Conservation (phyloP, 1,284 basidiomycete genomes). For the Lentinus polychrous region DNA sequence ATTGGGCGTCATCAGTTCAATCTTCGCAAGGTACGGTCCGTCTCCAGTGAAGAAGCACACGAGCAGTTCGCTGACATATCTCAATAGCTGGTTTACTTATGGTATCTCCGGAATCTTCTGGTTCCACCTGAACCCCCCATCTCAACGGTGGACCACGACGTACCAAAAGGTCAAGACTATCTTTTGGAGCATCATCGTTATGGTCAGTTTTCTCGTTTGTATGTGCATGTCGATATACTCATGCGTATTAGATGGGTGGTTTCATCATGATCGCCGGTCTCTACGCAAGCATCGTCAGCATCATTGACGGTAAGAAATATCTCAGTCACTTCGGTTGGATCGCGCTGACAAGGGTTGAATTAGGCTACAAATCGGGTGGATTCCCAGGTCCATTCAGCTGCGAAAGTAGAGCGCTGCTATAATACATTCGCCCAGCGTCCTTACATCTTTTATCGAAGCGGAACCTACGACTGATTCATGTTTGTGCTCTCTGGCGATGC, state of each 20-base stretch:
- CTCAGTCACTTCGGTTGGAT: neutral
- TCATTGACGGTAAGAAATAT: constrained; percentile 19
- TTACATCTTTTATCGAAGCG: no score
- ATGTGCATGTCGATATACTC: neutral
- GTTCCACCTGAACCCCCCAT: constrained; percentile 23
- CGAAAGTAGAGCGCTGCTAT: constrained; percentile 10
- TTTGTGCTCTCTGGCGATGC: no score
- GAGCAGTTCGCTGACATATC: no score
- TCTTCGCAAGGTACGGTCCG: constrained; percentile 23
- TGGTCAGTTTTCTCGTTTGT: constrained; percentile 17
- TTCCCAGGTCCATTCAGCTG: constrained; percentile 17
- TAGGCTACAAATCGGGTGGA: constrained; percentile 13
- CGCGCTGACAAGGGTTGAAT: neutral
- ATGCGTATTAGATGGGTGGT: constrained; percentile 18
- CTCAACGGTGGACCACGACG: constrained; percentile 19
- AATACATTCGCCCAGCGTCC: neutral
- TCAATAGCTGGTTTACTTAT: constrained; percentile 25
- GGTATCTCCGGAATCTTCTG: constrained; percentile 28
- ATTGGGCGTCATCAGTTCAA: constrained; percentile 23
- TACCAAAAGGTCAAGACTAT: constrained; percentile 19
- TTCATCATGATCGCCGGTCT: constrained; percentile 28
- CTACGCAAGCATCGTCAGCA: constrained; percentile 24
- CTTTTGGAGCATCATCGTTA: constrained; percentile 21
- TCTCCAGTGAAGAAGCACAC: no score
- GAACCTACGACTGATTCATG: no score